Base-by-base conservation (phyloP, 1,284 basidiomycete genomes). In the Ceratobasidium sp. region DNA sequence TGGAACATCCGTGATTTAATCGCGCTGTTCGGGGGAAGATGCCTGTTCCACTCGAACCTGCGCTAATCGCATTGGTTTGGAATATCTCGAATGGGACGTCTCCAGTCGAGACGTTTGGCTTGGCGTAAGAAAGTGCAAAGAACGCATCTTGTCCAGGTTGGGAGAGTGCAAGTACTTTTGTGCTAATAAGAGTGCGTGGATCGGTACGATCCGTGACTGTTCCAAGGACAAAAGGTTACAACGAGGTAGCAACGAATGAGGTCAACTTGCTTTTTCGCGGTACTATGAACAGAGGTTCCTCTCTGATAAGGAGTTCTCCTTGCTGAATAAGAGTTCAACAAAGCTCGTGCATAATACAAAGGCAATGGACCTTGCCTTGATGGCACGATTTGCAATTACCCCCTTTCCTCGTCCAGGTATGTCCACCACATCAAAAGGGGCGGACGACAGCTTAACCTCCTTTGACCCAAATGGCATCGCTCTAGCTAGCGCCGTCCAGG, bases 1-100 rank as follows among this genome's bases (percentile, higher is more conserved):
- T 82, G 2, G 87, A 85, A 77, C 88, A 89, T 0, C 86, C 88
- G 74, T 89, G 88, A 75, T 90, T 90, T 70, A 89, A 75, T 53
- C 88, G 81, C 10, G 88, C 87, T 82, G 87, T 88, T 26, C 78
- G 81, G 14, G 88, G 88, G 77, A 89, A 89, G 16, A 90, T 81
- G 0, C 87, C 88, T 3, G 85, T 85, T 32, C 78, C 79, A 8
- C 81, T 79, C 0, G 71, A 52, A 0, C 85, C 85, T 10, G 86
- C 84, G 1, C 84, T 79, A 4, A 89, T 86, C 0, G 86, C 87
- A 76, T 89, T 90, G 3, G 88, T 89, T 77, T 88, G 84, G 77
- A 89, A 87, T 71, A 88, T 89, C 0, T 87, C 86, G 62, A 75
- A 67, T 21, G 74, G 64, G 48, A 75, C 69, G 62, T 72, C 48